phyloP scores from a whole-genome alignment of 2,329 filamentous ascomycete genomes.

The Purpureocillium takamizusanense region DNA sequence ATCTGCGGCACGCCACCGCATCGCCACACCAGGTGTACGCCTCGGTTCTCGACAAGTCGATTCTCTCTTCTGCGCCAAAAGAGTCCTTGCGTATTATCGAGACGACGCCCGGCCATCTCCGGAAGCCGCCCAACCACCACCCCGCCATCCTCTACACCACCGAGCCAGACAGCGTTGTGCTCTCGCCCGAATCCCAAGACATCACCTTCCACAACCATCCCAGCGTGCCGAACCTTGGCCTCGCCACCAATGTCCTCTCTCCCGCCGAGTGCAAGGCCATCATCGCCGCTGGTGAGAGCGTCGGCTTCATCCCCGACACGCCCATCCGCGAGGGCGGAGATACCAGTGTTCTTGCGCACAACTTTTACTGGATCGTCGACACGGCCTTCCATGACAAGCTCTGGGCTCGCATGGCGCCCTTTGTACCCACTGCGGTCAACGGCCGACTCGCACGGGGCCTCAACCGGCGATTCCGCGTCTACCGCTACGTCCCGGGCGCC shows the following conservation, averaged over 20 bases:
- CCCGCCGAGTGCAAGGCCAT: conserved; percentile 55
- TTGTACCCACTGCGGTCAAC: conserved; percentile 44
- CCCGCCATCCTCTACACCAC: conserved; percentile 57
- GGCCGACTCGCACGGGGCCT: conserved; percentile 52
- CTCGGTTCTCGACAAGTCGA: conserved; percentile 49
- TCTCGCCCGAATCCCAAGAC: conserved; percentile 32
- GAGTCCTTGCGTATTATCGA: conserved; percentile 49
- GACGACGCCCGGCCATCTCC: conserved; percentile 46
- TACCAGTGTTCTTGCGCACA: conserved; percentile 58
- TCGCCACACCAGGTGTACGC: conserved; percentile 41
- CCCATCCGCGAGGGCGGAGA: conserved; percentile 58
- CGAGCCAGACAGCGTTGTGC: conserved; percentile 43
- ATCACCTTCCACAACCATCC: conserved; percentile 53
- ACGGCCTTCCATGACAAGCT: conserved; percentile 51
- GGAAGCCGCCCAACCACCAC: conserved; percentile 61
- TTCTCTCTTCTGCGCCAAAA: conserved; percentile 31
- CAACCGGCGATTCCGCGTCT: conserved; percentile 62
- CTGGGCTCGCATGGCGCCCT: conserved; percentile 51
- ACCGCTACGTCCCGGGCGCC: conserved; percentile 63
- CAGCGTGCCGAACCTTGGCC: conserved; percentile 49
- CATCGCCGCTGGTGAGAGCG: conserved; percentile 55
- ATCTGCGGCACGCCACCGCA: conserved; percentile 36
- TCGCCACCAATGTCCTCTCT: conserved; percentile 52
- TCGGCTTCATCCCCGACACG: conserved; percentile 59
- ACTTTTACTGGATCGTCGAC: conserved; percentile 66